A percentile compares a stretch with the other conserved stretches of the same genome.
phyloP scores from a whole-genome alignment of 2,329 filamentous ascomycete species.

The Waltergamsia citrina region DNA sequence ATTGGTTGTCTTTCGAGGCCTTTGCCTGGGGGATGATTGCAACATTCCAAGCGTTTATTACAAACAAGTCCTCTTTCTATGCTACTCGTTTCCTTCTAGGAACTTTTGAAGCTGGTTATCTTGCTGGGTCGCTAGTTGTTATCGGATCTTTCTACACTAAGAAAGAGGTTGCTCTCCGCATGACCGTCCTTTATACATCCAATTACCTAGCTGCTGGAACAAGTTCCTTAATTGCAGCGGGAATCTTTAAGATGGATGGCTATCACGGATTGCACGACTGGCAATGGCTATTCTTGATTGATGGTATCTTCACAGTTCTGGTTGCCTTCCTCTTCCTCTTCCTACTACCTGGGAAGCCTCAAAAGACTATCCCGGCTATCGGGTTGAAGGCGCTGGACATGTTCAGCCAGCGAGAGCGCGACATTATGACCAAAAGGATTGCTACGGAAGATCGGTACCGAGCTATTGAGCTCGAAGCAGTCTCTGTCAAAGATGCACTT shows the following conservation, averaged over 20 bases:
- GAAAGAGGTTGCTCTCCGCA: conserved; percentile 32
- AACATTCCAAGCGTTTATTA: conserved; percentile 43
- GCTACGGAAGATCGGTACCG: background rate
- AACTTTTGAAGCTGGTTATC: conserved; percentile 43
- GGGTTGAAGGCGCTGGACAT: conserved; percentile 5
- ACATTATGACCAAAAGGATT: conserved; percentile 1
- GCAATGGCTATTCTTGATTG: conserved; percentile 7
- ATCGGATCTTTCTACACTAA: conserved; percentile 39
- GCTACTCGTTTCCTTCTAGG: conserved; percentile 40
- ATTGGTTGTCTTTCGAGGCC: conserved; percentile 42
- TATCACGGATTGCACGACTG: background rate
- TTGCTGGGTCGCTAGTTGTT: conserved; percentile 32
- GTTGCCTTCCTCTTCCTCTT: conserved; percentile 6
- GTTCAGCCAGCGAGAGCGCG: conserved; percentile 6
- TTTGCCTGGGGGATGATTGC: conserved; percentile 44
- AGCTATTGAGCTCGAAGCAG: conserved; percentile 6
- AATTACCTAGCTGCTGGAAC: conserved; percentile 7
- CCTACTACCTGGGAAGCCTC: background rate
- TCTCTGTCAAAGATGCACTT: conserved; percentile 5
- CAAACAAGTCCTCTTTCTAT: conserved; percentile 33
- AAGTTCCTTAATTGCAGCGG: conserved; percentile 6
- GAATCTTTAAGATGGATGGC: conserved; percentile 5
- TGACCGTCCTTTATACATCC: conserved; percentile 29
- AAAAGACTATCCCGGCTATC: conserved; percentile 2
- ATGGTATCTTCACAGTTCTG: conserved; percentile 5